A percentile compares a stretch with the other conserved stretches of the same genome.
These are phyloP conservation scores for Pseudoneurospora amorphoporcata DNA, from an alignment of 495 filamentous ascomycete species.

Conservation along the genomic window DNA sequence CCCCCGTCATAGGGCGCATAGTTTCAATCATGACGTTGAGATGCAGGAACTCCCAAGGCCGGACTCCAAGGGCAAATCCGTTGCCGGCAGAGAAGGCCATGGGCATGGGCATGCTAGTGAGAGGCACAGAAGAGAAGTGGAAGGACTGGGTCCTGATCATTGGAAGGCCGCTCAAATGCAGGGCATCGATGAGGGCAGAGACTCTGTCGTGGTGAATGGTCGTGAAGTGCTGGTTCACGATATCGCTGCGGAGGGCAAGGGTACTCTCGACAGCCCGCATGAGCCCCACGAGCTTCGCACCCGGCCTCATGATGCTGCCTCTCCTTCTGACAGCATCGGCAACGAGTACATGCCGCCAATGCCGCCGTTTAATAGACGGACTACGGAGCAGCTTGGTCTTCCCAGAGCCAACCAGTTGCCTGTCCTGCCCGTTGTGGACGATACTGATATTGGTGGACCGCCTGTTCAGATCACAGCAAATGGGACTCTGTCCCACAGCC, in stretches of 20 bases:
- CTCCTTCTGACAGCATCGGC: constrained; percentile 16
- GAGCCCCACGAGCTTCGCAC: constrained; percentile 17
- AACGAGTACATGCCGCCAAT: constrained; percentile 42
- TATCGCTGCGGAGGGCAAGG: constrained; percentile 50
- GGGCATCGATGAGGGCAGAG: constrained; percentile 50
- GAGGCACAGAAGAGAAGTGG: constrained; percentile 63
- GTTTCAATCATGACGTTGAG: constrained; percentile 79
- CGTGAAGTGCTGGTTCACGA: constrained; percentile 57
- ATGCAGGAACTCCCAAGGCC: constrained; percentile 56
- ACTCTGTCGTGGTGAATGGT: constrained; percentile 51
- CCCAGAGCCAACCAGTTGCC: constrained; percentile 55
- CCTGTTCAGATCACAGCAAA: constrained; percentile 34
- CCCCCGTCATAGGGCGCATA: constrained; percentile 32
- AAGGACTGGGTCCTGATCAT: constrained; percentile 63
- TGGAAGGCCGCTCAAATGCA: constrained; percentile 47
- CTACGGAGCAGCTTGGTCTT: constrained; percentile 46
- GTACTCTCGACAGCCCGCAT: constrained; percentile 41
- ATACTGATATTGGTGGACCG: constrained; percentile 72
- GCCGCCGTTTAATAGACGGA: constrained; percentile 36
- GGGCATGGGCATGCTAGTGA: constrained; percentile 34
- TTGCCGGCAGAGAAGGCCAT: constrained; percentile 14
- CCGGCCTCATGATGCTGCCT: constrained; percentile 6
- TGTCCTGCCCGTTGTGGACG: constrained; percentile 54
- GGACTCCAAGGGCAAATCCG: constrained; percentile 32
- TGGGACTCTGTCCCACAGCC: constrained; percentile 32